Evolutionary conservation across 2,329 filamentous ascomycete species (phyloP).

Genomic region (Geosmithia putterillii): DNA sequence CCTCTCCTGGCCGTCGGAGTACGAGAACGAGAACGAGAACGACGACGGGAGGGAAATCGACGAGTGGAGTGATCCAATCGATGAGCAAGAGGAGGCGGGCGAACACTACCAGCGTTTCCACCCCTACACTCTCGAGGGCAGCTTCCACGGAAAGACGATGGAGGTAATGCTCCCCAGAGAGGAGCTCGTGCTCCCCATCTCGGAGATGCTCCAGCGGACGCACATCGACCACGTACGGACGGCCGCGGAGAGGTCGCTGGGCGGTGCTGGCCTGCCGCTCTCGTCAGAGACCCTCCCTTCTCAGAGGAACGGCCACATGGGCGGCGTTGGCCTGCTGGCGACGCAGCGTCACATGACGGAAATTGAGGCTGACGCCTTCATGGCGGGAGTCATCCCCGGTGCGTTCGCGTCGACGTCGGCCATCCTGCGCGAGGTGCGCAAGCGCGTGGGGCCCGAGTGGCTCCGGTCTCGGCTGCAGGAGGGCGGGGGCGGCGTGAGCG

Average conservation of each 20-base stretch:
- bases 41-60: no score
- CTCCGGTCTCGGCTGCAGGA: slow-evolving; percentile 47
- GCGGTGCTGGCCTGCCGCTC: slow-evolving; percentile 57
- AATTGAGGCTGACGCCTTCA: slow-evolving; percentile 63
- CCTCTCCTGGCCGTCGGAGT: slow-evolving; percentile 4
- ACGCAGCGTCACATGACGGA: slow-evolving; percentile 56
- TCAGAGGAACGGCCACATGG: slow-evolving; percentile 46
- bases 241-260: slow-evolving; percentile 62
- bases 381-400: slow-evolving; percentile 57
- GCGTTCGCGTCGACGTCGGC: slow-evolving; percentile 58
- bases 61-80: slow-evolving; percentile 6
- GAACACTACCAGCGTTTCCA: slow-evolving; percentile 46
- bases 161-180: slow-evolving; percentile 64
- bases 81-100: slow-evolving; percentile 19
- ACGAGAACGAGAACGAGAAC: slow-evolving; percentile 16
- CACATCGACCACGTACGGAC: slow-evolving; percentile 64
- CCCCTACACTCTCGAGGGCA: slow-evolving; percentile 60
- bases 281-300: slow-evolving; percentile 48
- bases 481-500: slow-evolving; percentile 42
- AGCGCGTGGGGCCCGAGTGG: slow-evolving; percentile 61
- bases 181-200: slow-evolving; percentile 59
- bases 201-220: slow-evolving; percentile 51
- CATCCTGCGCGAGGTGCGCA: slow-evolving; percentile 60
- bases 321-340: slow-evolving; percentile 51
- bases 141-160: slow-evolving; percentile 59